Base-by-base conservation (phyloP, 2,329 filamentous ascomycete genomes). In the Verticillium nubilum region DNA sequence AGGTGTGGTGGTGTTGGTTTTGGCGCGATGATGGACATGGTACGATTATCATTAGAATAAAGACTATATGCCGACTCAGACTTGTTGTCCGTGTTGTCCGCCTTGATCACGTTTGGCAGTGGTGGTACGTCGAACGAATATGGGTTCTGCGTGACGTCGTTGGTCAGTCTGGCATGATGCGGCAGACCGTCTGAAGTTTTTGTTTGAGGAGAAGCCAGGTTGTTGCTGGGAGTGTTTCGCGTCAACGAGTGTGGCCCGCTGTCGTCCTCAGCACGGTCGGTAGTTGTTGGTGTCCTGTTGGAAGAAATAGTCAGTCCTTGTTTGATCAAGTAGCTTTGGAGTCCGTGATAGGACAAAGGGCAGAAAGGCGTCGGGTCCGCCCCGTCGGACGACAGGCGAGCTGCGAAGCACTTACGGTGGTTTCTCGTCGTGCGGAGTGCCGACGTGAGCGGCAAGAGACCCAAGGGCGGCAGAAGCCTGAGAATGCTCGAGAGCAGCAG, bases 1-100 rank as follows among this genome's bases (percentile, higher is more conserved):
- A 85, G 76, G 64, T 84, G 80, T 61, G 79, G 81, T 67, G 80
- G 82, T 61, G 77, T 74, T 56, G 76, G 70, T 69, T 81, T 84
- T 52, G 79, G 76, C 56, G 76, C 71, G 67, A 78, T 76, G 69
- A 83, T 74, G 67, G 80, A 80, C 74, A 82, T 78, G 69, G 72
- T 71, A 66, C 69, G 67, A 67, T 68, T 70, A 66, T 67, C 68
- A 70, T 74, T 73, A 70, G 68, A 69, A 70, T 73, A 72, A 67
- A 67, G 69, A 67, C 69, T 69, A 67, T 61, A 64, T 47, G 56
- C 58, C 56, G 63, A 62, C 58, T 73, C 68, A 57, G 75, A 72
- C 55, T 73, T 68, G 59, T 66, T 71, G 62, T 71, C 64, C 64
- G 67, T 67, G 62, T 70, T 69, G 61, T 73, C 69, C 60, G 74